Base-by-base conservation (phyloP, 257 asterid genomes). In the Gynochthodes officinalis region DNA sequence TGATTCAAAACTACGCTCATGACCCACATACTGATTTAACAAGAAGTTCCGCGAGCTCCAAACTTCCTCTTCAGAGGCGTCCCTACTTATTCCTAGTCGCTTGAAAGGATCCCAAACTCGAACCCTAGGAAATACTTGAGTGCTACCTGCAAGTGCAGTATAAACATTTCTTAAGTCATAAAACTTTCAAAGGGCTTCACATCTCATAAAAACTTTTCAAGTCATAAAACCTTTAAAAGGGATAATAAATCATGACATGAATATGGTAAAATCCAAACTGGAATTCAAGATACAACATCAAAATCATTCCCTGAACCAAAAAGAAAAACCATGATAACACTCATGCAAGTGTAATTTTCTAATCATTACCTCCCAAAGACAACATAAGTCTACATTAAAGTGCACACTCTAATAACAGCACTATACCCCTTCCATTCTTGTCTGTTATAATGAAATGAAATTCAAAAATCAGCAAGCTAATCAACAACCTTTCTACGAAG, bases 21-120 rank as follows among this genome's bases (percentile, higher is more conserved):
- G 92, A 67, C 77, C 75, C 37, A 92, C 86, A 74, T 87, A 95
- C 62, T 95, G 99, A 78, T 74, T 71, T 82, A 90, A 71, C 85
- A 95, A 82, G 80, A 95, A 87, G 82, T 95, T 92, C 43, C 96
- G 91, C 72, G 98, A 90, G 77, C 94, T 85, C 99, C 99, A 95
- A 74, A 95, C 82, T 87, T 95, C 99, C 77, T 92, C 98, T 74
- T 90, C 95, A 3, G 97, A 87, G 58, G 98, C 99, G 83, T 91
- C 91, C 46, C 81, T 82, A 61, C 71, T 76, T 84, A 95, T 74
- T 60, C 99, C 99, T 69, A 95, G 84, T 44, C 98, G 90, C 85
- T 89, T 95, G 75, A 86, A 95, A 32, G 99, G 99, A 79, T 92
- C 88, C 98, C 99, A 95, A 35, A 87, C 93, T 65, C 82, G 80